Evolutionary conservation across 2,329 filamentous ascomycete species (phyloP).

Genomic region (Ascochyta fabae): DNA sequence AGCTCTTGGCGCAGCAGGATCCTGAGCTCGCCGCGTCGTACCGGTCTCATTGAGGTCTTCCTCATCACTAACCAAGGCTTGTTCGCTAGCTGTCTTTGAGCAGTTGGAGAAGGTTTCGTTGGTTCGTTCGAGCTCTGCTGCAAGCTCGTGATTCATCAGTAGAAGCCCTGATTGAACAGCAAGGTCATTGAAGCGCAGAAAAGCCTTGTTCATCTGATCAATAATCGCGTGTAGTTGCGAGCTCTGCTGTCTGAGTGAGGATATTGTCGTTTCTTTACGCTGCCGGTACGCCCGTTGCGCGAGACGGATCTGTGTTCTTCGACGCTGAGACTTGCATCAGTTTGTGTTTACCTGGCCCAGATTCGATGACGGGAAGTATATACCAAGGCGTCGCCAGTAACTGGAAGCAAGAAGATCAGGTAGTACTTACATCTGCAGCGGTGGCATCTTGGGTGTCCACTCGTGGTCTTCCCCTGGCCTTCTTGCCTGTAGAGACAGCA

Average conservation of each 20-base stretch:
- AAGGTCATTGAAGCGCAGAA: conserved; percentile 70
- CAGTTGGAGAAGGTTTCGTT: conserved; percentile 66
- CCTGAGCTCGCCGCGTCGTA: conserved; percentile 1
- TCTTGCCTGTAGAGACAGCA: conserved; percentile 49
- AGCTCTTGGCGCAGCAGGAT: background rate
- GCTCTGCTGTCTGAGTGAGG: conserved; percentile 73
- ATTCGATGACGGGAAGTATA: no score
- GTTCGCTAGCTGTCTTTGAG: conserved; percentile 53
- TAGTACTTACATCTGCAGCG: conserved; percentile 72
- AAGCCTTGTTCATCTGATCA: conserved; percentile 75
- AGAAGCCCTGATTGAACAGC: conserved; percentile 65
- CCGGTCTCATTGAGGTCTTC: conserved; percentile 44
- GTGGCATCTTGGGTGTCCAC: conserved; percentile 80
- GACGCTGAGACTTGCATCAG: conserved; percentile 60
- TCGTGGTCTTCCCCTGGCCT: conserved; percentile 74
- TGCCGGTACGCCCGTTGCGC: conserved; percentile 85
- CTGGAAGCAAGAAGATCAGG: background rate
- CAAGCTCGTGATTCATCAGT: conserved; percentile 63
- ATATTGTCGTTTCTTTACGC: conserved; percentile 83
- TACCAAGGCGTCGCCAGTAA: no score
- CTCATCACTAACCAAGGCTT: conserved; percentile 36
- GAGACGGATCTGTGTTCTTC: conserved; percentile 84
- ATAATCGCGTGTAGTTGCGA: conserved; percentile 72
- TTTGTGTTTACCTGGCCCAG: background rate
- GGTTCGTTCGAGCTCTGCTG: conserved; percentile 62